These are phyloP conservation scores for Ceratocystis eucalypticola DNA, from an alignment of 2,329 filamentous ascomycete species.

Conservation along the genomic window DNA sequence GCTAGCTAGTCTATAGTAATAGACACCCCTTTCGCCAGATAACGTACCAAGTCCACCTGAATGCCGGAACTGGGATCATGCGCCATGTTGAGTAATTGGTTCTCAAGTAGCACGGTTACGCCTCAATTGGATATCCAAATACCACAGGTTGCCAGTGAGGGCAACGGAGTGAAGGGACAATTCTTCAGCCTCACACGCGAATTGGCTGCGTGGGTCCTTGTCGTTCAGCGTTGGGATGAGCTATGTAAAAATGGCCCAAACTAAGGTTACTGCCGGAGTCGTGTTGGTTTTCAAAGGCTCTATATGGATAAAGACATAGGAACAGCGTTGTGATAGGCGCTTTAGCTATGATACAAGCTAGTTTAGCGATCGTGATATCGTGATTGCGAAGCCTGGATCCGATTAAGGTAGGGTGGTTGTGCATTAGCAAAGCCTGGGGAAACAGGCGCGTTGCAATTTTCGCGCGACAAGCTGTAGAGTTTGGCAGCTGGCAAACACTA, in stretches of 20 bases:
- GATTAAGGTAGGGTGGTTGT: background rate
- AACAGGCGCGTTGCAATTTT: constrained; percentile 7
- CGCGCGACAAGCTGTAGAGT: background rate
- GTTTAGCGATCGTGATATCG: background rate
- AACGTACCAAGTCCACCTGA: constrained; percentile 31
- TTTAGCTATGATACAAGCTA: background rate
- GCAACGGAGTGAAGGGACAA: background rate
- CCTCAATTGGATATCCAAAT: too few relatives aligned
- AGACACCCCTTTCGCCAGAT: background rate
- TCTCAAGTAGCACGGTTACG: too few relatives aligned
- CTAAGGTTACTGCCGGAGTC: too few relatives aligned
- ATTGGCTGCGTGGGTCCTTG: background rate
- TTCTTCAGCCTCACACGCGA: background rate
- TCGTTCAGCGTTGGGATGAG: background rate
- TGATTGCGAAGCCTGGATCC: background rate
- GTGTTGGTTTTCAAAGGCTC: too few relatives aligned
- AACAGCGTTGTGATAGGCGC: background rate
- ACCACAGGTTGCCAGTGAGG: too few relatives aligned
- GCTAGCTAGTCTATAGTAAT: background rate
- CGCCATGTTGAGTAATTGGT: constrained; percentile 26
- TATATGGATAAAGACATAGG: background rate
- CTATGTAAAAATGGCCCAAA: background rate
- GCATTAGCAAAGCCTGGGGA: background rate
- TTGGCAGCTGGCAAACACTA: too few relatives aligned
- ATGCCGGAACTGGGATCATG: constrained; percentile 33